Evolutionary conservation across 2,329 filamentous ascomycete species (phyloP).

Genomic region (Colletotrichum lentis): DNA sequence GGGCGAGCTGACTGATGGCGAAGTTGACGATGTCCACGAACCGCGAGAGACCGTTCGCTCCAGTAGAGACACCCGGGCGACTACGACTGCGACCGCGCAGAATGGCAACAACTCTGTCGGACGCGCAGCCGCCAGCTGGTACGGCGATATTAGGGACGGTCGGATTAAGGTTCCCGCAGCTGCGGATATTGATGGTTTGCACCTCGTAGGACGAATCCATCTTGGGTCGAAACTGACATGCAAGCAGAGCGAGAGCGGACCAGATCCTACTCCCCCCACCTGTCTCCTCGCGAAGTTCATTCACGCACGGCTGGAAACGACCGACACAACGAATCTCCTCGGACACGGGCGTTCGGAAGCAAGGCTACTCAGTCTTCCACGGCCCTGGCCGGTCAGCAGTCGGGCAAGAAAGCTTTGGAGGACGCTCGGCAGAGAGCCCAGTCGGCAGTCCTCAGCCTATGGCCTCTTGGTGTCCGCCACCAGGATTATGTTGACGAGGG

Average conservation of each 20-base stretch:
- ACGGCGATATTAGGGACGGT: not conserved
- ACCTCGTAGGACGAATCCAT: not conserved
- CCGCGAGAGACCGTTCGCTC: conserved; percentile 42
- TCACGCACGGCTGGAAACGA: not conserved
- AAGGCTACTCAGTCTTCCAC: not conserved
- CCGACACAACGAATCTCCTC: not conserved
- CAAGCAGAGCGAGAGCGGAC: conserved; percentile 54
- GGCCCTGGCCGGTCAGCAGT: not conserved
- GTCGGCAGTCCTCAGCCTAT: conserved; percentile 71
- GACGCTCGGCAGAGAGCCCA: conserved; percentile 67
- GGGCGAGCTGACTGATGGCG: conserved; percentile 78
- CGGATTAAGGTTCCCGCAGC: conserved; percentile 3
- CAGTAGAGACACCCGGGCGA: not conserved
- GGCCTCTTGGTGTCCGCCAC: conserved; percentile 74
- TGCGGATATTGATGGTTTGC: conserved; percentile 14
- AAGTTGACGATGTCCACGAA: conserved; percentile 66
- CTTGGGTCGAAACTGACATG: not conserved
- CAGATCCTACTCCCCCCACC: conserved; percentile 61
- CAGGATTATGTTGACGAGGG: conserved; percentile 78
- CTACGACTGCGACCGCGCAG: not conserved
- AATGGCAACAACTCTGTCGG: not conserved
- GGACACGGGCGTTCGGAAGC: too few relatives aligned
- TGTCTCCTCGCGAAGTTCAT: conserved; percentile 59
- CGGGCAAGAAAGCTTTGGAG: conserved; percentile 40
- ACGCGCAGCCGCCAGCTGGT: not conserved